Conservation (phyloP, 306 rosid genomes). For the Arachis hypogaea region DNA sequence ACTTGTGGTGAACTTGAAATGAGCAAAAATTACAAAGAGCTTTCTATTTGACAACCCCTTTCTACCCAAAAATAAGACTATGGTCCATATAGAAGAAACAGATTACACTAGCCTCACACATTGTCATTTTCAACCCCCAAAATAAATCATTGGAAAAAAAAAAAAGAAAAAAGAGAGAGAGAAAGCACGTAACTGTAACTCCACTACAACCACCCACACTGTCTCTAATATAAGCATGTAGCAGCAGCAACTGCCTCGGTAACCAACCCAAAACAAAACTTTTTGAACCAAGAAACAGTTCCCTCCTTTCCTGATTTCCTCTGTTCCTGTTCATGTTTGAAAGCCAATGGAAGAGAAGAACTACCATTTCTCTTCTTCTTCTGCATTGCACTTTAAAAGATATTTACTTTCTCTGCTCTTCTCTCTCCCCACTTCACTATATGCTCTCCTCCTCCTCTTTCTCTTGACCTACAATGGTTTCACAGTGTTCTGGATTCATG, state of each 20-base stretch:
- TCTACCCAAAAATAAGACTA: no score
- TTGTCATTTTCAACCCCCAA: no score
- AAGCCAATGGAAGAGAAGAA: not conserved
- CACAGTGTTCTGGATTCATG: conserved; percentile 50
- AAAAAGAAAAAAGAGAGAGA: no score
- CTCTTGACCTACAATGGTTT: conserved; percentile 69
- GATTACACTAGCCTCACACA: no score
- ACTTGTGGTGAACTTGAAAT: no score
- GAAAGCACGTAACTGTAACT: no score
- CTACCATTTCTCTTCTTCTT: conserved; percentile 23
- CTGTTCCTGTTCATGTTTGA: not conserved
- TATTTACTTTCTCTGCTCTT: conserved; percentile 46
- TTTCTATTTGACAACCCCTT: no score
- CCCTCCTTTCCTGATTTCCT: not conserved
- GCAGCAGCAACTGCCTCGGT: conserved; percentile 5
- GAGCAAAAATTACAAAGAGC: no score
- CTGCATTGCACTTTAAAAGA: conserved; percentile 42
- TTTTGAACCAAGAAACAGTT: not conserved
- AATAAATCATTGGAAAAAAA: no score
- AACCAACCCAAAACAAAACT: not conserved
- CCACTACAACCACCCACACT: not conserved
- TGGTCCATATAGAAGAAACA: no score
- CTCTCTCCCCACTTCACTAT: conserved; percentile 57
- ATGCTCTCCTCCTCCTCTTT: conserved; percentile 60
- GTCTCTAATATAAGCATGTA: not conserved